Conservation (phyloP, 2,329 filamentous ascomycete genomes). For the Parastagonospora avenae region DNA sequence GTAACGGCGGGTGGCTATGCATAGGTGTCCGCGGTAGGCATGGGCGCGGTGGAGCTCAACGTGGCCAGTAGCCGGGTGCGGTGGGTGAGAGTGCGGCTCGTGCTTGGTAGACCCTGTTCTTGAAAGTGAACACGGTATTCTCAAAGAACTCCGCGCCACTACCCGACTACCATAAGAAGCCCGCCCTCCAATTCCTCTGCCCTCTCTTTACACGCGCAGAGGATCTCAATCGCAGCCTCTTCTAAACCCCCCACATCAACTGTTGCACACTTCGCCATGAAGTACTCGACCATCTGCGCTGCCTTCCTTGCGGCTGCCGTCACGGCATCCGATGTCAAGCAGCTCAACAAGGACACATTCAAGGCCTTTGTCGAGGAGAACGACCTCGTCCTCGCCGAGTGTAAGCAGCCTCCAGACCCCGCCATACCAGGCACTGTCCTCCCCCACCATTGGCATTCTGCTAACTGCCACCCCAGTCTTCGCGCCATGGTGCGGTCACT, state of each 20-base stretch:
- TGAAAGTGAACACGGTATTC: conserved; percentile 21
- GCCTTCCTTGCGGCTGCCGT: conserved; percentile 62
- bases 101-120: conserved; percentile 11
- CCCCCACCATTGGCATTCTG: not conserved
- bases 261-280: conserved; percentile 32
- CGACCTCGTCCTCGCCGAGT: conserved; percentile 91
- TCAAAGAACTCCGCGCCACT: conserved; percentile 27
- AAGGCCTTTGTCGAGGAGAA: conserved; percentile 83
- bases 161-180: conserved; percentile 28
- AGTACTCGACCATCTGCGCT: conserved; percentile 46
- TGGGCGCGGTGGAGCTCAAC: conserved; percentile 17
- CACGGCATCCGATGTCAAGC: conserved; percentile 77
- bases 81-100: not conserved
- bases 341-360: conserved; percentile 86
- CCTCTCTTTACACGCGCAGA: conserved; percentile 26
- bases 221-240: conserved; percentile 12
- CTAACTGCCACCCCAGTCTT: conserved; percentile 66
- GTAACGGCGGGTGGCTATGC: not conserved
- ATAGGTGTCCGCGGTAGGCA: not conserved
- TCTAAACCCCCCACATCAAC: conserved; percentile 11
- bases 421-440: too few relatives aligned
- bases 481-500: conserved; percentile 96
- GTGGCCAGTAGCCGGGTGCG: conserved; percentile 28
- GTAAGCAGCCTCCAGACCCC: conserved; percentile 62
- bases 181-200: conserved; percentile 17